A percentile compares a stretch with the other conserved stretches of the same genome.
Evolutionary conservation across 257 asterid genomes (phyloP).

Genomic region (Solanum dulcamara): DNA sequence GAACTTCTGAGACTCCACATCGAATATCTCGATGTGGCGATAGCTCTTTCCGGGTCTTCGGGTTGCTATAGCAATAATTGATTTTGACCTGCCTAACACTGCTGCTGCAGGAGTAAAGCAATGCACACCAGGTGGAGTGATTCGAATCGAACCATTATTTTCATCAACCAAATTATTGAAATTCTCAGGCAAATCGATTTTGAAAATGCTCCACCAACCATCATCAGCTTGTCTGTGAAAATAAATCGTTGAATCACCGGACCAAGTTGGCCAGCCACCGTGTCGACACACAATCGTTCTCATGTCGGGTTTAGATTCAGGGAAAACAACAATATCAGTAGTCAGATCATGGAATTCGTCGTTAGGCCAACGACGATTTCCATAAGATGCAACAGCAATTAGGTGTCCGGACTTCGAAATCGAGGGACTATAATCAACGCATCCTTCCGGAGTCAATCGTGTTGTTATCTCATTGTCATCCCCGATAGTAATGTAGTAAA

Average conservation of each 20-base stretch:
- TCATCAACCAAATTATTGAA: background rate
- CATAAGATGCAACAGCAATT: slow-evolving; percentile 67
- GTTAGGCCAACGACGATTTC: slow-evolving; percentile 35
- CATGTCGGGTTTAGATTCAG: slow-evolving; percentile 27
- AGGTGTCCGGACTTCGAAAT: slow-evolving; percentile 48
- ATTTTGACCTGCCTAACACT: slow-evolving; percentile 8
- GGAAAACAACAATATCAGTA: slow-evolving; percentile 56
- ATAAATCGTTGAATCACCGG: slow-evolving; percentile 46
- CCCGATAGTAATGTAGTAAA: slow-evolving; percentile 25
- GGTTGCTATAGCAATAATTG: slow-evolving; percentile 47
- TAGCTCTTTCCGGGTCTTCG: slow-evolving; percentile 43
- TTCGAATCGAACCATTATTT: slow-evolving; percentile 21
- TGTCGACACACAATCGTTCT: slow-evolving; percentile 33
- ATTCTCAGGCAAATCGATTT: slow-evolving; percentile 23
- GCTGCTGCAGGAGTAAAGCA: slow-evolving; percentile 57
- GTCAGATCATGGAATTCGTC: slow-evolving; percentile 56
- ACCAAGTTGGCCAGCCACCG: slow-evolving; percentile 86
- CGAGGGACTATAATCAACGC: slow-evolving; percentile 65
- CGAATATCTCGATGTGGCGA: slow-evolving; percentile 68
- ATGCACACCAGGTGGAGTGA: slow-evolving; percentile 73
- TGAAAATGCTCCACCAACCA: slow-evolving; percentile 90
- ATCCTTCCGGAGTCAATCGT: slow-evolving; percentile 50
- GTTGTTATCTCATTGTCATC: background rate
- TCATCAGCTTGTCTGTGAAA: slow-evolving; percentile 70
- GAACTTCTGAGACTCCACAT: slow-evolving; percentile 30